A percentile compares a stretch with the other conserved stretches of the same genome.
These are phyloP conservation scores for Kondoa malvinella DNA, from an alignment of 768 basidiomycete species.

Conservation along the genomic window DNA sequence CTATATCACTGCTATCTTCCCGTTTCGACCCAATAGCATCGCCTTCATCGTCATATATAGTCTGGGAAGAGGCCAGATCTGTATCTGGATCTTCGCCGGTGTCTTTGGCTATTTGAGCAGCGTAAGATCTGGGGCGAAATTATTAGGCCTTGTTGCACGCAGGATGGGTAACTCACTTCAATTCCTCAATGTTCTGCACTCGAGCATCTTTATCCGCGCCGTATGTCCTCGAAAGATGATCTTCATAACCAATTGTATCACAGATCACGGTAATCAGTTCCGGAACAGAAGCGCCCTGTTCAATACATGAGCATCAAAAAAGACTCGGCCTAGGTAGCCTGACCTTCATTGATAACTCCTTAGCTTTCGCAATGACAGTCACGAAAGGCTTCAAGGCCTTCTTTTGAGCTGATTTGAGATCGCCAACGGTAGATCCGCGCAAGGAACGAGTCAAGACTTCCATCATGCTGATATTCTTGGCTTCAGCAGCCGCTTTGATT, in stretches of 20 bases:
- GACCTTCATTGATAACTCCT: neutral
- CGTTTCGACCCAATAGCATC: neutral
- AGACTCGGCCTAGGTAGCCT: neutral
- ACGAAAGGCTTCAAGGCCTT: slow-evolving; percentile 50
- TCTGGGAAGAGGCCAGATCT: neutral
- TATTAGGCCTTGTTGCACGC: no score
- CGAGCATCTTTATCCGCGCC: slow-evolving; percentile 52
- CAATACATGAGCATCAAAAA: neutral
- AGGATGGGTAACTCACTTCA: slow-evolving; percentile 44
- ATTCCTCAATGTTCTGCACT: slow-evolving; percentile 73
- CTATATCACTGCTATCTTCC: slow-evolving; percentile 5
- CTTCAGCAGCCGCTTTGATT: slow-evolving; percentile 41
- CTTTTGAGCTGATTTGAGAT: slow-evolving; percentile 51
- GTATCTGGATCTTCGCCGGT: neutral
- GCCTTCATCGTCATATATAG: neutral
- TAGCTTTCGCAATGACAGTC: slow-evolving; percentile 27
- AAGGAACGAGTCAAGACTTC: slow-evolving; percentile 13
- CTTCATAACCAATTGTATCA: slow-evolving; percentile 47
- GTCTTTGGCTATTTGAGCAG: slow-evolving; percentile 38
- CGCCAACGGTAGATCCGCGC: slow-evolving; percentile 36
- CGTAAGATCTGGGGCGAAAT: slow-evolving; percentile 39
- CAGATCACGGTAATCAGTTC: slow-evolving; percentile 47
- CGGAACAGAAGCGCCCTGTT: slow-evolving; percentile 45
- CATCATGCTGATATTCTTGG: slow-evolving; percentile 42
- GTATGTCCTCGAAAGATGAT: slow-evolving; percentile 51